Base-by-base conservation (phyloP, 257 asterid species). In the Oldenlandia corymbosa region DNA sequence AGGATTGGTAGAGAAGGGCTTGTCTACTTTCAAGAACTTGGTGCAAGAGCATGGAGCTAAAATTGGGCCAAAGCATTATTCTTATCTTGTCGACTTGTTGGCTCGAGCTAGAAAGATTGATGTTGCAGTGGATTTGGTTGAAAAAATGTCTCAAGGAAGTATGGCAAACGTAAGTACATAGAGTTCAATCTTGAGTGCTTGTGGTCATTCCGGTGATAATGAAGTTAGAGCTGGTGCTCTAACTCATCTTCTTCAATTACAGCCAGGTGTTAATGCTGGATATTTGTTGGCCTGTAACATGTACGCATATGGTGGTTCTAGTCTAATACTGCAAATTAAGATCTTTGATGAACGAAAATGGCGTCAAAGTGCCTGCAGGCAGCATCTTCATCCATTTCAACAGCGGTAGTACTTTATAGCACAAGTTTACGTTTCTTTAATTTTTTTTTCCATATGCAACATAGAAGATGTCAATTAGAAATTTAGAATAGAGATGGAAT, bases 81-180 rank as follows among this genome's bases (percentile, higher is more conserved):
- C 97, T 1, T 91, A 95, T 81, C 83, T 88, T 12, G 88, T 88
- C 60, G 98, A 91, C 75, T 68, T 91, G 86, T 84, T 91, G 67
- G 95, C 95, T 48, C 84, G 95, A 71, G 80, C 93, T 39, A 95
- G 98, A 66, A 76, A 81, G 68, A 83, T 88, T n/a, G 88, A 81
- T 17, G 73, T 78, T 49, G 98, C 98, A 58, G 55, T 79, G 71
- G 70, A 77, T 66, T 61, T 91, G 59, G 71, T 91, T 20, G 68
- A 80, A 36, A 76, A 63, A 68, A 63, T 81, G 53, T 81, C 83
- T 51, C 21, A 32, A 43, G 80, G 68, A 65, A 37, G 70, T 69
- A 83, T 79, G 70, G 83, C 81, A 2, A 60, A 78, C 11, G 84
- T 88, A 6, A 86, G 89, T 77, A 95, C 93, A 58, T 88, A 97